Evolutionary conservation across 305 asterid species (phyloP).

Genomic region (Fraxinus dipetala): DNA sequence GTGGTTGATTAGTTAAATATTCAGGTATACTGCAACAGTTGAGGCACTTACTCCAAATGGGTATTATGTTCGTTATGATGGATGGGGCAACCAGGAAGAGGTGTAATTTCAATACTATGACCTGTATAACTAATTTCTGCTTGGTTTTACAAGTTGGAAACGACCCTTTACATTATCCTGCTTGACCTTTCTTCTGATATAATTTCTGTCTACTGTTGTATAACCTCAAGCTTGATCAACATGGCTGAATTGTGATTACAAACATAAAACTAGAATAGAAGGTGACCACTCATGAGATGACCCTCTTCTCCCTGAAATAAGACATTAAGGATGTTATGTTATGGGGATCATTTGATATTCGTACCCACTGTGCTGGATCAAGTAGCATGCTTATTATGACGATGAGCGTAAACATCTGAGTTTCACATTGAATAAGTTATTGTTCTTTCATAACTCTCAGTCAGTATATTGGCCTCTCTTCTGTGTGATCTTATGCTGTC

Average conservation of each 20-base stretch:
- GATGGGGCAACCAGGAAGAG: constrained; percentile 97
- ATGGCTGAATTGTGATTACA: not conserved
- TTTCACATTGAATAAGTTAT: not conserved
- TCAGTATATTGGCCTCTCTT: not conserved
- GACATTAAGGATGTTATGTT: not conserved
- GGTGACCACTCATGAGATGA: not conserved
- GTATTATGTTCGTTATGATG: constrained; percentile 66
- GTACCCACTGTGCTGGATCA: not conserved
- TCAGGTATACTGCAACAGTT: constrained; percentile 81
- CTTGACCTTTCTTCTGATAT: not conserved
- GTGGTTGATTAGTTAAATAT: constrained; percentile 65
- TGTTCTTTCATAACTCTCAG: not conserved
- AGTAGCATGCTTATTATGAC: not conserved
- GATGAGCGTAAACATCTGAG: not conserved
- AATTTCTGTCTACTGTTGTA: not conserved
- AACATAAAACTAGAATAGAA: not conserved
- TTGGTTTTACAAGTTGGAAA: not conserved
- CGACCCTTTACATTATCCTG: not conserved
- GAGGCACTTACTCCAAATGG: constrained; percentile 85
- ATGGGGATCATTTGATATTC: not conserved
- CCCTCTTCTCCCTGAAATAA: not conserved
- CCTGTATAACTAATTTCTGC: not conserved
- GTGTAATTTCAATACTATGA: constrained; percentile 32
- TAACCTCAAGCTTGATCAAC: not conserved
- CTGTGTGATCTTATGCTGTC: not conserved